Percentiles rank a stretch among this genome's conserved stretches.
Conservation (phyloP, 148 eudicot genomes). For the Nyssa sinensis region DNA sequence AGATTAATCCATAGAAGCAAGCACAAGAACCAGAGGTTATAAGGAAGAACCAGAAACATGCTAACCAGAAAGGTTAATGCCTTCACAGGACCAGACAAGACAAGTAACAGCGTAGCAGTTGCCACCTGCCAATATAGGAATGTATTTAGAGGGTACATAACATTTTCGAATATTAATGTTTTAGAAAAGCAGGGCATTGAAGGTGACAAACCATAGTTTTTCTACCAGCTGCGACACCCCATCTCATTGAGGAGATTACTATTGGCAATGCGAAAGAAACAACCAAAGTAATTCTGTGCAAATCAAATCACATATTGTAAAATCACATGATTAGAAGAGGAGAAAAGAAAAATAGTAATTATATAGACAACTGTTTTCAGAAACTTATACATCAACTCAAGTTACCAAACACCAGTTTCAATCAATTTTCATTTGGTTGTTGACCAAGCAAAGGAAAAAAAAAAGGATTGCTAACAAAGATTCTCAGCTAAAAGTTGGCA, state of each 20-base stretch:
- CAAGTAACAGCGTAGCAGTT: constrained; percentile 67
- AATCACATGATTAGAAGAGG: no score
- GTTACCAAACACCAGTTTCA: no score
- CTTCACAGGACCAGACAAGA: constrained; percentile 89
- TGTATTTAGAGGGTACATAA: no score
- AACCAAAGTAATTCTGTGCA: constrained; percentile 87
- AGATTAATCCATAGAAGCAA: not conserved
- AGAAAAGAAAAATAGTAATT: no score
- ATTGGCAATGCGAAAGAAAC: constrained; percentile 92
- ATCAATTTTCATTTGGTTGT: no score
- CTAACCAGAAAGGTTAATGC: constrained; percentile 79
- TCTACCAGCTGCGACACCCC: constrained; percentile 93
- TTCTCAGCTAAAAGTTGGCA: not conserved
- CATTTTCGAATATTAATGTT: not conserved
- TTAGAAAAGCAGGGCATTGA: not conserved
- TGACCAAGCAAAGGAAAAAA: not conserved
- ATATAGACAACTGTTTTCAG: not conserved
- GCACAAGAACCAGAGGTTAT: not conserved
- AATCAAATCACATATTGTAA: constrained; percentile 10
- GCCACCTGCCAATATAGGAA: constrained; percentile 83
- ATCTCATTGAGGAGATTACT: constrained; percentile 82
- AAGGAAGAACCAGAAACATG: not conserved
- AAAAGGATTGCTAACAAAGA: not conserved
- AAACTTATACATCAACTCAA: not conserved
- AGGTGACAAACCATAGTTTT: constrained; percentile 79